Conservation (phyloP, 1,139 yeast species). For the Sugiyamaella neomexicana region DNA sequence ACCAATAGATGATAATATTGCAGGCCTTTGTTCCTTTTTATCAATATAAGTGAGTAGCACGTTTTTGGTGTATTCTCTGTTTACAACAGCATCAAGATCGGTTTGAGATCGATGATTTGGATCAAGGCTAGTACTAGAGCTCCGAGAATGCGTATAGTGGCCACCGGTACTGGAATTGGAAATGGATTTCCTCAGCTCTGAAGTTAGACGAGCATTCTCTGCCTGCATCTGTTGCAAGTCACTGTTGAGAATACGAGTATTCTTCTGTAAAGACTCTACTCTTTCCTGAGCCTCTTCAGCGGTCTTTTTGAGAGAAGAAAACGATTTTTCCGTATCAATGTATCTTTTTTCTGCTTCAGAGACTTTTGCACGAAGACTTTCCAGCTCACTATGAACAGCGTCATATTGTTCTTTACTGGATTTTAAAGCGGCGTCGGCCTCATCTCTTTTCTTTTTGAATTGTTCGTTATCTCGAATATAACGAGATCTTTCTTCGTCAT, state of each 20-base stretch:
- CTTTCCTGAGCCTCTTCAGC: constrained; percentile 41
- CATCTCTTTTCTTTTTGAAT: constrained; percentile 30
- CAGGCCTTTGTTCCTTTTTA: constrained; percentile 85
- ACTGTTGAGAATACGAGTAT: constrained; percentile 63
- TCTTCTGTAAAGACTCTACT: constrained; percentile 50
- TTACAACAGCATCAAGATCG: constrained; percentile 32
- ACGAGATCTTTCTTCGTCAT: constrained; percentile 35
- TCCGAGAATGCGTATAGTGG: constrained; percentile 8
- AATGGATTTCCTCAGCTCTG: constrained; percentile 15
- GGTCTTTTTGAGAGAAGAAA: constrained; percentile 37
- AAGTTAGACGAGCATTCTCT: constrained; percentile 31
- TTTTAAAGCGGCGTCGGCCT: constrained; percentile 33
- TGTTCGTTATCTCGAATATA: constrained; percentile 30
- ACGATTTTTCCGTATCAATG: constrained; percentile 36
- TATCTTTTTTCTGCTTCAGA: constrained; percentile 35
- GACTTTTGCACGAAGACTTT: constrained; percentile 32
- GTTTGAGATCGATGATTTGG: too few species aligned
- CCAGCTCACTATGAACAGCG: constrained; percentile 29
- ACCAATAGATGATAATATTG: constrained; percentile 80
- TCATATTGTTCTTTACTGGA: constrained; percentile 35
- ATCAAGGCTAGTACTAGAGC: constrained; percentile 14
- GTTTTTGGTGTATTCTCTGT: constrained; percentile 79
- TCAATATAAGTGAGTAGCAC: constrained; percentile 87
- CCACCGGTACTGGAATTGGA: neutral
- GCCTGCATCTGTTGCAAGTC: constrained; percentile 45